A percentile compares a stretch with the other conserved stretches of the same genome.
phyloP scores from a whole-genome alignment of 1,139 yeast genomes.

The Blastobotrys persicus region DNA sequence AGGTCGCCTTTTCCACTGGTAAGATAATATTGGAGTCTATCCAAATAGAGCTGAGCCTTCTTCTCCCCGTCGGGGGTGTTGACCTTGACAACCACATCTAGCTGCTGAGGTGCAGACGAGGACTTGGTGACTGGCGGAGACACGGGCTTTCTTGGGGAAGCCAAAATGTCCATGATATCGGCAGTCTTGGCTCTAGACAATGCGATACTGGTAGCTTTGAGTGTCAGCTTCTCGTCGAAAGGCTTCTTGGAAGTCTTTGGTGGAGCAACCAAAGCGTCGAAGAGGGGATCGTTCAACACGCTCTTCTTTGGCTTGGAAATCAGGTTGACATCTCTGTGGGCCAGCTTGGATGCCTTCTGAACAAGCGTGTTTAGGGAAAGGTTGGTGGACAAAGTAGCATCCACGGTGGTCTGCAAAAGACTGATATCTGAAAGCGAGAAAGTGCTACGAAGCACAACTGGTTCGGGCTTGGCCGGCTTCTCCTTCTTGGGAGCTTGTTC shows the following conservation, averaged over 20 bases:
- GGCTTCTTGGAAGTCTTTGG: conserved; percentile 42
- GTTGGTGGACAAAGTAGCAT: conserved; percentile 33
- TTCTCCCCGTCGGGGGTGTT: conserved; percentile 46
- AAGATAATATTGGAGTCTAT: conserved; percentile 33
- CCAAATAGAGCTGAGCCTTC: conserved; percentile 44
- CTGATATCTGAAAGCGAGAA: conserved; percentile 25
- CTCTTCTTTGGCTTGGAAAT: conserved; percentile 43
- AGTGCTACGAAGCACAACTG: conserved; percentile 19
- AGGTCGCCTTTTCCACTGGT: conserved; percentile 30
- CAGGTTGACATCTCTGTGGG: conserved; percentile 42
- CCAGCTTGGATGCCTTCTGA: conserved; percentile 41
- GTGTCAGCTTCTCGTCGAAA: conserved; percentile 56
- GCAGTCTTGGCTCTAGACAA: conserved; percentile 30
- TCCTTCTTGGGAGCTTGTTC: conserved; percentile 26
- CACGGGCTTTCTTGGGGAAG: conserved; percentile 25
- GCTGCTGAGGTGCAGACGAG: conserved; percentile 28
- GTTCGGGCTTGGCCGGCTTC: conserved; percentile 17
- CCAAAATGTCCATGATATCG: conserved; percentile 49
- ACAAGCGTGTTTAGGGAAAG: conserved; percentile 36
- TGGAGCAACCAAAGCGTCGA: conserved; percentile 60
- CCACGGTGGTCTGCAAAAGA: conserved; percentile 31
- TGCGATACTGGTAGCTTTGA: conserved; percentile 32
- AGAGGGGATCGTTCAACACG: conserved; percentile 58
- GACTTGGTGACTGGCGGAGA: conserved; percentile 27
- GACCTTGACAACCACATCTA: conserved; percentile 48